Base-by-base conservation (phyloP, 2,329 filamentous ascomycete species). In the Clonostachys rosea region DNA sequence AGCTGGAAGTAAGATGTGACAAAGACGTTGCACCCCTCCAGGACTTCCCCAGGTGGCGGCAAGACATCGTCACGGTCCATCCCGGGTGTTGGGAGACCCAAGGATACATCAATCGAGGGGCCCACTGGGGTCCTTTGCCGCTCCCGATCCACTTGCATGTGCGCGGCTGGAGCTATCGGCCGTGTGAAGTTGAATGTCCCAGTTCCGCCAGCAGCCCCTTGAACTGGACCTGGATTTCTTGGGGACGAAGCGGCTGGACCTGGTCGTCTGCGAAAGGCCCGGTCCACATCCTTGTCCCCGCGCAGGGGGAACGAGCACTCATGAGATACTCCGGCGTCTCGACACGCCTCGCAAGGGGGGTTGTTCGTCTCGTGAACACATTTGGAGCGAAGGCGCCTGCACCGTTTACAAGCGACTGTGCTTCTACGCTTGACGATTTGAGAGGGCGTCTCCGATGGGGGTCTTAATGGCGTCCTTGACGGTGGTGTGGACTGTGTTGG, bases 1-100 rank as follows among this genome's bases (percentile, higher is more conserved):
- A 63, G 56, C 49, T 62, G 59, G 47, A 63, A 63, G 46, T 60
- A 62, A 12, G 54, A 62, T 2, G 55, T 59, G 30, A 59, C 52
- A 20, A 63, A 58, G 7, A 54, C 52, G n/a, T 54, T 55, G 30
- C 55, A 57, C 11, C 56, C 58, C 20, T 60, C 58, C 18, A 61
- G 56, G 12, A 64, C 51, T 40, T 61, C 59, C 4, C 56, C 50
- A 36, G 54, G 49, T 2, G 59, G 57, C 12, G 55, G 54, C 18
- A 56, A 42, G 18, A 51, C 39, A 6, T 52, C 35, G 20, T 45
- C 48, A 18, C 36, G 37, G 40, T 42, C 40, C 12, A 35, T 13
- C 24, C 9, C 8, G 24, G 24, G 24, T 30, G 24, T 30, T 30
- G 9, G 24, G 24, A 30, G 24, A 30, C 24, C 24, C 24, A 30